phyloP scores from a whole-genome alignment of 768 basidiomycete genomes.

The Trametes coccinea region DNA sequence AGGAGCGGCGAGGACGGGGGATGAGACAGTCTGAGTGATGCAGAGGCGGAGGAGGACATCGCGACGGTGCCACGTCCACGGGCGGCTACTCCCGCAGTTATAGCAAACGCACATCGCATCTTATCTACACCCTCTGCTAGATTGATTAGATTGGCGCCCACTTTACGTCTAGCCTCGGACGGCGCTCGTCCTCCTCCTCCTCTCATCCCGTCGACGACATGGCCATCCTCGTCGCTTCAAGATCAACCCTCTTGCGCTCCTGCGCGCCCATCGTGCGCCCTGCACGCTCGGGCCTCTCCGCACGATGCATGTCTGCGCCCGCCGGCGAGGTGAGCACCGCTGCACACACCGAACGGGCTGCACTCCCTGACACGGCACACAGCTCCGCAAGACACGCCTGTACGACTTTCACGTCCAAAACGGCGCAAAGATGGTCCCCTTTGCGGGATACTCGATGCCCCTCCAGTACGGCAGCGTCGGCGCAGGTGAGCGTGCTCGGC shows the following conservation, averaged over 20 bases:
- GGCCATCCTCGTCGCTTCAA: neutral
- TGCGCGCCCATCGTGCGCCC: neutral
- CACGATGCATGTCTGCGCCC: constrained; percentile 6
- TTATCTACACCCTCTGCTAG: neutral
- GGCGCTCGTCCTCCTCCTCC: constrained; percentile 1
- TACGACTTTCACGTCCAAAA: constrained; percentile 87
- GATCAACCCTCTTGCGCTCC: neutral
- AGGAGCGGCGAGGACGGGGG: neutral
- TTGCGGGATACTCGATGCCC: constrained; percentile 96
- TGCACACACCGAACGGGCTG: neutral
- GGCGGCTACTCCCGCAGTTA: neutral
- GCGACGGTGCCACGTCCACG: constrained; percentile 4
- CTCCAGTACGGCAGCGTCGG: constrained; percentile 81
- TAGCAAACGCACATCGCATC: neutral
- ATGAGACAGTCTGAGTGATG: neutral
- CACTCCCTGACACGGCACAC: neutral
- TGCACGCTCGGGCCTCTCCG: neutral
- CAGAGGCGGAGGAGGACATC: neutral
- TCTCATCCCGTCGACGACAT: neutral
- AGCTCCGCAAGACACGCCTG: constrained; percentile 69
- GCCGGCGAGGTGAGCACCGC: neutral
- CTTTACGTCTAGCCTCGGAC: neutral
- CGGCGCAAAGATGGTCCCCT: constrained; percentile 93
- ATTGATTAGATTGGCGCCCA: constrained; percentile 10
- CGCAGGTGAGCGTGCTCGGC: constrained; percentile 52